phyloP scores from a whole-genome alignment of 352 stramenopile genomes.

The Thalassiosira mediterranea region DNA sequence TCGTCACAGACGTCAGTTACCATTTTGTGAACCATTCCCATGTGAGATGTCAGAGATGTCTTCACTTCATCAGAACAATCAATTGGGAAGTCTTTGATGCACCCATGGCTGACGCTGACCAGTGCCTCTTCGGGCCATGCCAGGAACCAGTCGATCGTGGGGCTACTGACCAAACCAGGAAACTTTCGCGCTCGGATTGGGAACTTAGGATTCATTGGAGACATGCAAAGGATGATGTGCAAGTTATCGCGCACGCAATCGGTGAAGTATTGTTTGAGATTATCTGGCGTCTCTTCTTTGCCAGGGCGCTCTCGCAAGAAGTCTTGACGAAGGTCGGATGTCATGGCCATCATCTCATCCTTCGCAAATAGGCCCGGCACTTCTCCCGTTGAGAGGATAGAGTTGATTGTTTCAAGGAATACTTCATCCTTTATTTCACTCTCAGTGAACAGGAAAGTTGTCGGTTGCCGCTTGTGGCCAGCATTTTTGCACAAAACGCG shows the following conservation, averaged over 20 bases:
- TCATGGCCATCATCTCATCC: conserved; percentile 99
- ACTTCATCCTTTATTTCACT: conserved; percentile 99
- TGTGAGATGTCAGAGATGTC: conserved; percentile 93
- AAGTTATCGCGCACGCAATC: conserved; percentile 97
- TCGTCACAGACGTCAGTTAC: conserved; percentile 97
- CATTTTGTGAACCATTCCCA: conserved; percentile 97
- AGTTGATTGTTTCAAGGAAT: conserved; percentile 99
- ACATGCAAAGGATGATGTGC: conserved; percentile 99
- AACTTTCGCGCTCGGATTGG: conserved; percentile 95
- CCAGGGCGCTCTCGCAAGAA: conserved; percentile 94
- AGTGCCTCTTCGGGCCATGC: conserved; percentile 98
- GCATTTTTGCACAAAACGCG: conserved; percentile 95
- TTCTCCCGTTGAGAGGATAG: conserved; percentile 97
- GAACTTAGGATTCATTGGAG: conserved; percentile 98
- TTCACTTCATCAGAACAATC: conserved; percentile 89
- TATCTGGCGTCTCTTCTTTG: conserved; percentile 94
- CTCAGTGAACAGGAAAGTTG: conserved; percentile 98
- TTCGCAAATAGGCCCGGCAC: conserved; percentile 98
- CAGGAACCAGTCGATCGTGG: conserved; percentile 99
- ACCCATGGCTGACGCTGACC: conserved; percentile 94
- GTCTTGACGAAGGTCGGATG: conserved; percentile 90
- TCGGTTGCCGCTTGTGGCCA: conserved; percentile 94
- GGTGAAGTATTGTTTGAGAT: conserved; percentile 98
- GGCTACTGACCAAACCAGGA: conserved; percentile 94
- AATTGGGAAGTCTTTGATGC: conserved; percentile 96